phyloP scores from a whole-genome alignment of 148 eudicot genomes.

The Polygonum aviculare region DNA sequence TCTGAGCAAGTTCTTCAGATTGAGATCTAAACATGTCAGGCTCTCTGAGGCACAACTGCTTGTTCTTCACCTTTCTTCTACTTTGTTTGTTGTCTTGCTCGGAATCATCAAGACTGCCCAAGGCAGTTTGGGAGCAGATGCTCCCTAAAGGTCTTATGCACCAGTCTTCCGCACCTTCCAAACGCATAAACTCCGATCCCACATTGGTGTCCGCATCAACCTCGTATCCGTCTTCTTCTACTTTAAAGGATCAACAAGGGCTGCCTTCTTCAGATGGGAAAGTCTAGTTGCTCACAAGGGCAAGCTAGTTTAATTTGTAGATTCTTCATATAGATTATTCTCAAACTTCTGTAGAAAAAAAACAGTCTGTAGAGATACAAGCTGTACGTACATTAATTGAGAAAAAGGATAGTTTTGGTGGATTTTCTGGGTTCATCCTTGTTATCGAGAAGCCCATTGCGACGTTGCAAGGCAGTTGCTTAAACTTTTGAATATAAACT shows the following conservation, averaged over 20 bases:
- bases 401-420: no score
- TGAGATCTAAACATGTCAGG: not conserved
- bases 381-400: no score
- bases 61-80: not conserved
- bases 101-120: not conserved
- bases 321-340: no score
- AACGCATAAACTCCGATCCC: not conserved
- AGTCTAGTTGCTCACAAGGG: not conserved
- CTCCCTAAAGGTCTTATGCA: not conserved
- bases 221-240: not conserved
- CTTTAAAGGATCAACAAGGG: not conserved
- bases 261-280: not conserved
- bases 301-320: no score
- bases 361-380: no score
- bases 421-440: no score
- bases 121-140: constrained; percentile 4
- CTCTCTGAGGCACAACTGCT: not conserved
- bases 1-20: no score
- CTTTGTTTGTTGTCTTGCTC: not conserved
- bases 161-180: not conserved
- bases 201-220: not conserved
- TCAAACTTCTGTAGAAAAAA: no score
- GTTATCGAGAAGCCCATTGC: no score
- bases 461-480: no score
- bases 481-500: no score